Conservation (phyloP, 768 basidiomycete genomes). For the Pulveroboletus ravenelii region DNA sequence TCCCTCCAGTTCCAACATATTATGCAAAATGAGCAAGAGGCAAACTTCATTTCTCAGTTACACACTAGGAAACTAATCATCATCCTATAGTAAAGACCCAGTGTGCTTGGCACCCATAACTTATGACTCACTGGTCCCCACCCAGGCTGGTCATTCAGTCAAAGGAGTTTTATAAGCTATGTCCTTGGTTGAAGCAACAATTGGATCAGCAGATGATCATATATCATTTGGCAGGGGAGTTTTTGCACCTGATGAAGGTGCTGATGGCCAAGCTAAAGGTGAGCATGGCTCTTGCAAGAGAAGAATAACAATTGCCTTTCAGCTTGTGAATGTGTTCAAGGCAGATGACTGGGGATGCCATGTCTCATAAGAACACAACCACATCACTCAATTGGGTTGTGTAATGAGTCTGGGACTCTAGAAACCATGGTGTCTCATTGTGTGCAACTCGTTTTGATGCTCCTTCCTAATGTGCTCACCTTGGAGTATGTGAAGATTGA, state of each 20-base stretch:
- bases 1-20: constrained; percentile 55
- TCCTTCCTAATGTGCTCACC: constrained; percentile 44
- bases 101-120: background rate
- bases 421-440: constrained; percentile 47
- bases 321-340: constrained; percentile 30
- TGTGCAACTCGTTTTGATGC: constrained; percentile 35
- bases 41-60: constrained; percentile 57
- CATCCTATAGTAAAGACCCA: constrained; percentile 44
- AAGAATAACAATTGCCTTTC: too few relatives aligned
- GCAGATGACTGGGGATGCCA: constrained; percentile 59
- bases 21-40: constrained; percentile 52
- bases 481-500: constrained; percentile 46
- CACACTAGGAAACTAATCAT: constrained; percentile 52
- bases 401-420: constrained; percentile 9
- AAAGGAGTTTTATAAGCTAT: constrained; percentile 50
- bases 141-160: constrained; percentile 56
- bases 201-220: constrained; percentile 47
- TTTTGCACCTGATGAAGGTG: constrained; percentile 53
- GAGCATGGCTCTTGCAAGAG: background rate
- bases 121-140: background rate
- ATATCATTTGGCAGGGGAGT: constrained; percentile 47
- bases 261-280: constrained; percentile 67
- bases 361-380: constrained; percentile 43
- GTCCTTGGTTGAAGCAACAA: constrained; percentile 40
- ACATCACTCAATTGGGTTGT: background rate